Evolutionary conservation across 306 rosid species (phyloP).

Genomic region (Ochetophila trinervis): DNA sequence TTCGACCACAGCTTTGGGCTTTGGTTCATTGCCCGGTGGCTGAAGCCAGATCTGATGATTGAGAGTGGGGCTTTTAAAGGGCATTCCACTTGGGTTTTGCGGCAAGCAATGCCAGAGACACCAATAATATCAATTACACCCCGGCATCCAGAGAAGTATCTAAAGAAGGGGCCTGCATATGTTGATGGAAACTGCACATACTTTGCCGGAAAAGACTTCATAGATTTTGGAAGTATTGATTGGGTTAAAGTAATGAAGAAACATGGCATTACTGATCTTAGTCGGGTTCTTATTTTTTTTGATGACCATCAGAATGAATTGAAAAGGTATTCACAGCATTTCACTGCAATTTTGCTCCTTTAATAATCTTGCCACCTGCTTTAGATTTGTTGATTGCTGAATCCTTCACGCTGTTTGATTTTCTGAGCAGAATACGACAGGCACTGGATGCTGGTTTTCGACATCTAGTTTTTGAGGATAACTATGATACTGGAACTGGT

Average conservation of each 20-base stretch:
- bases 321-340: constrained; percentile 56
- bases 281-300: constrained; percentile 76
- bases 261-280: constrained; percentile 62
- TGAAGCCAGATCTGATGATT: constrained; percentile 89
- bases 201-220: constrained; percentile 89
- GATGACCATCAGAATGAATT: constrained; percentile 98
- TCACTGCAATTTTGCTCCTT: constrained; percentile 18
- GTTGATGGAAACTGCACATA: constrained; percentile 93
- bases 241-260: constrained; percentile 69
- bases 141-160: constrained; percentile 93
- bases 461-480: constrained; percentile 97
- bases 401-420: constrained; percentile 17
- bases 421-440: constrained; percentile 63
- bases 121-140: constrained; percentile 81
- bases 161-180: constrained; percentile 93
- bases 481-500: constrained; percentile 98
- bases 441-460: constrained; percentile 86
- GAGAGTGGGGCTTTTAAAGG: constrained; percentile 99
- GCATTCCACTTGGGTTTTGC: constrained; percentile 96
- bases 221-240: constrained; percentile 87
- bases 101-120: constrained; percentile 88
- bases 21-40: constrained; percentile 90
- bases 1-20: constrained; percentile 99
- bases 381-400: constrained; percentile 29
- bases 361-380: constrained; percentile 4